Conservation (phyloP, 1,284 basidiomycete genomes). For the Taiwanofungus camphoratus region DNA sequence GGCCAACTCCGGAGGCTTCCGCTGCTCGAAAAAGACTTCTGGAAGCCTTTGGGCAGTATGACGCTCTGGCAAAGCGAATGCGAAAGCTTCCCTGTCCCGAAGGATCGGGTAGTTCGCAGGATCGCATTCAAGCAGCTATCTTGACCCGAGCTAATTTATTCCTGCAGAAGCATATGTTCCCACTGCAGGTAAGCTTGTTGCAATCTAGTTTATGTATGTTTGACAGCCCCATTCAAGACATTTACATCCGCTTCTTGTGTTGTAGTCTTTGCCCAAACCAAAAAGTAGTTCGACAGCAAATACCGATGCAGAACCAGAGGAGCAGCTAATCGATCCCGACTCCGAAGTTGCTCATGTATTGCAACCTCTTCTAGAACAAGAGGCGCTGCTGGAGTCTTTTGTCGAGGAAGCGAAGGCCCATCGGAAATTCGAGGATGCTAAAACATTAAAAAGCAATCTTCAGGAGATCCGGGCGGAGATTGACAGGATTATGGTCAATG, state of each 20-base stretch:
- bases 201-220: not conserved
- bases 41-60: slow-evolving; percentile 83
- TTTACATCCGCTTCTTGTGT: slow-evolving; percentile 1
- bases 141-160: slow-evolving; percentile 75
- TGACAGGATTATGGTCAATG: slow-evolving; percentile 51
- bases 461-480: slow-evolving; percentile 80
- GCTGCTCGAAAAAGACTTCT: slow-evolving; percentile 74
- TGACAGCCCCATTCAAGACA: not conserved
- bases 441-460: slow-evolving; percentile 69
- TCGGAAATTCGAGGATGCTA: slow-evolving; percentile 87
- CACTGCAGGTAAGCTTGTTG: slow-evolving; percentile 54
- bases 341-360: slow-evolving; percentile 65
- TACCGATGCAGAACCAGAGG: slow-evolving; percentile 18
- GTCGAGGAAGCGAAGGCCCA: slow-evolving; percentile 78
- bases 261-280: slow-evolving; percentile 58
- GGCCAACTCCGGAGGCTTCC: slow-evolving; percentile 63
- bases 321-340: slow-evolving; percentile 50
- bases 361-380: slow-evolving; percentile 87
- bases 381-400: slow-evolving; percentile 79
- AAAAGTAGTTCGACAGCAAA: slow-evolving; percentile 26
- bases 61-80: slow-evolving; percentile 83
- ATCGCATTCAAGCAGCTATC: slow-evolving; percentile 80
- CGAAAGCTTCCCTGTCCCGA: slow-evolving; percentile 59
- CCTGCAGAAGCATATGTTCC: slow-evolving; percentile 85
- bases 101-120: slow-evolving; percentile 67